Base-by-base conservation (phyloP, 768 basidiomycete genomes). In the Wakefieldia striispora region DNA sequence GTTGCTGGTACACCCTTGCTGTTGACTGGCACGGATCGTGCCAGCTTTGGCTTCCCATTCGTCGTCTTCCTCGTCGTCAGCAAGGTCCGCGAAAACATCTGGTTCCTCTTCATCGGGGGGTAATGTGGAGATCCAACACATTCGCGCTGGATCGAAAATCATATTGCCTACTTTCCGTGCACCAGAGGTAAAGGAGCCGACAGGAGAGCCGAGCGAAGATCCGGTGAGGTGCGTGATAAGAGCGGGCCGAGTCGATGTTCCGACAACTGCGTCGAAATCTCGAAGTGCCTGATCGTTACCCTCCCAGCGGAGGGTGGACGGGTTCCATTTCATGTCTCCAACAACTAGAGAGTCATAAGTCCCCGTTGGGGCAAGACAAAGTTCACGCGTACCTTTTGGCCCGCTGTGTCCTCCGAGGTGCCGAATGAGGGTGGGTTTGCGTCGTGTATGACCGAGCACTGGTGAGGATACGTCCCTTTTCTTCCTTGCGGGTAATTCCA, bases 281-380 rank as follows among this genome's bases (percentile, higher is more conserved):
- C 88, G 85, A 26, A 97, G 77, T 14, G 83, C 82, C 50, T 88
- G 84, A 55, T 99, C 95, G 67, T 99, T 98, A 45, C 95, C 95
- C 75, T 99, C 95, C 95, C 95, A 99, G 31, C 91, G 86, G 14
- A 89, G 80, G 2, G 83, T 84, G 16, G 71, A 73, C 35, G 95
- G 95, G 69, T 99, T 98, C 91, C 93, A 99, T 61, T 83, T 89
- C 95, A 99, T 99, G 47, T 95, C 91, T 19, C 93, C 94, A 49
- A 95, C 81, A 40, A 92, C 95, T 95, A 61, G 38, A n/a, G 53
- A 43, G 47, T 8, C 29, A 44, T 62, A 38, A 66, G 56, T 54
- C 53, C 38, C 42, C 23, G 49, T 35, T 26, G 13, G n/a, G 26
- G 37, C 20, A 43, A 43, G 50, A 38, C 40, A 38, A 36, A 31